Evolutionary conservation across 1,139 yeast genomes (phyloP), one percentile per base, ranked within the genome.

Genomic region (Sugiyamaella novakii): DNA sequence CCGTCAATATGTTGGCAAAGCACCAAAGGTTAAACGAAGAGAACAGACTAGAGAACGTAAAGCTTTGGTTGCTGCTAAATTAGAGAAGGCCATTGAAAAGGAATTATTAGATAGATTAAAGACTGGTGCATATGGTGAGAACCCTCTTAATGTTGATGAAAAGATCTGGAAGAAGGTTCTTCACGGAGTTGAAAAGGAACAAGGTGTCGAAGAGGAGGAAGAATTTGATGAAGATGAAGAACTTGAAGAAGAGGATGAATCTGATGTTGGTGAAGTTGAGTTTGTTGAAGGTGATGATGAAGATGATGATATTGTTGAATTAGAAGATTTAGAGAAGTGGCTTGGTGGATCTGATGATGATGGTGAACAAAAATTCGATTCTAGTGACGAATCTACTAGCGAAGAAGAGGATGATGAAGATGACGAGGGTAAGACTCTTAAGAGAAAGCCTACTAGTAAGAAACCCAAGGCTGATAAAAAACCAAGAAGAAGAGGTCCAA

Each of bases 71-170:
- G 98, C 98, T 17, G 98, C 98, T 28, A 87, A 87, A 75, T 87
- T 92, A 60, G 98, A 92, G 69, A 89, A 88, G 73, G 88, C 96
- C 10, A 92, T 92, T 59, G 98, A 92, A 70, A 88, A 88, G 72
- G 98, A 92, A 70, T 77, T 92, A 58, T 76, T 92, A 62, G 96
- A 91, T 49, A 82, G 98, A 71, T 79, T 92, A 62, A 92, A 92
- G 80, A 83, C 92, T 67, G 98, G 98, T 55, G 98, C 98, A 5
- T 92, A 92, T 64, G 98, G 98, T 55, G 98, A 92, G 64, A 87
- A 91, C 68, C 98, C 98, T 51, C 76, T 92, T 65, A 92, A 92
- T 64, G 98, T 92, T 38, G 98, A 92, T 62, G 97, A 91, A 64
- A 84, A 83, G 71, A 82, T 92, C 54, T 92, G 98, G 98, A 84